Percentiles rank a stretch among this genome's conserved stretches.
phyloP scores from a whole-genome alignment of 495 filamentous ascomycete genomes.

The Achaetomiella virescens region DNA sequence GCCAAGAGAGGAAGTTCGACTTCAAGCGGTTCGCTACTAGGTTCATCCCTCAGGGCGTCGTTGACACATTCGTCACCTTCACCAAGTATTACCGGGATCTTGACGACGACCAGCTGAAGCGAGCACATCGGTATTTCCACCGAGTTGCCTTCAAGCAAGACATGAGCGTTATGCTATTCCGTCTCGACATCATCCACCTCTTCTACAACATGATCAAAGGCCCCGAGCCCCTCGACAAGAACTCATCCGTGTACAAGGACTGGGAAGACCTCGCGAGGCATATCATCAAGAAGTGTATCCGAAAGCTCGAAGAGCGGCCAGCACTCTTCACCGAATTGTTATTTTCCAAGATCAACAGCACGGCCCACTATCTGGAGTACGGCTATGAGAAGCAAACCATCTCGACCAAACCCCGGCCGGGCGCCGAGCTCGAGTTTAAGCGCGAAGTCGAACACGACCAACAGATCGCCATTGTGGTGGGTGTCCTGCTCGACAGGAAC shows the following conservation, averaged over 20 bases:
- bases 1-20: conserved; percentile 86
- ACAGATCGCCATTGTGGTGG: conserved; percentile 72
- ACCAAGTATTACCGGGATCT: conserved; percentile 77
- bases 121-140: conserved; percentile 92
- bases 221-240: conserved; percentile 65
- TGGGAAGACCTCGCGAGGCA: conserved; percentile 89
- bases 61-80: conserved; percentile 84
- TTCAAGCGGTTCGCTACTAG: conserved; percentile 76
- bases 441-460: conserved; percentile 56
- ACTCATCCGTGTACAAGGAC: conserved; percentile 62
- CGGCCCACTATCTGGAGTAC: conserved; percentile 79
- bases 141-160: conserved; percentile 92
- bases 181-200: conserved; percentile 81
- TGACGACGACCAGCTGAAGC: conserved; percentile 75
- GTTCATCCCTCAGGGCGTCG: conserved; percentile 75
- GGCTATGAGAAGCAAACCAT: conserved; percentile 78
- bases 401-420: conserved; percentile 50
- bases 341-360: conserved; percentile 85
- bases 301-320: conserved; percentile 77
- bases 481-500: conserved; percentile 69
- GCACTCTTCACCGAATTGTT: conserved; percentile 82
- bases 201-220: conserved; percentile 93
- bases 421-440: conserved; percentile 72
- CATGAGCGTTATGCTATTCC: conserved; percentile 78
- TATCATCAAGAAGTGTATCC: conserved; percentile 63